Conservation (phyloP, 2,329 filamentous ascomycete species). For the Taxawa tesnikishii region DNA sequence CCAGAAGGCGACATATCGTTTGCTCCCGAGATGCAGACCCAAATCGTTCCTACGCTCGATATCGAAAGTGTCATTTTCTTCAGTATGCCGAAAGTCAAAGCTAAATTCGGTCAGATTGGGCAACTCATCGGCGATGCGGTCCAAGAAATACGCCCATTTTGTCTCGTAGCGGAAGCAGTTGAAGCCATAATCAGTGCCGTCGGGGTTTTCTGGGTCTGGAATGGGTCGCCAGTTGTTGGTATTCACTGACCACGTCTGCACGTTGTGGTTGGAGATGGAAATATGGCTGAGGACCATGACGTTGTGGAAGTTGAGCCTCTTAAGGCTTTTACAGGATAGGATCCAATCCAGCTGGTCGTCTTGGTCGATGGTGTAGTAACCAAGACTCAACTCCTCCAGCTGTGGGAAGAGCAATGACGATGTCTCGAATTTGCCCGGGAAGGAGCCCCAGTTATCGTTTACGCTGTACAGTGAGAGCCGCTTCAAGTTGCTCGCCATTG, state of each 20-base stretch:
- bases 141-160: background rate
- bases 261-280: background rate
- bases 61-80: too few species aligned
- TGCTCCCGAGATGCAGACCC: too few species aligned
- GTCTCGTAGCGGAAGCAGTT: background rate
- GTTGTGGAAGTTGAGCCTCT: slow-evolving; percentile 1
- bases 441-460: slow-evolving; percentile 3
- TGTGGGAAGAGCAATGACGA: background rate
- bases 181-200: background rate
- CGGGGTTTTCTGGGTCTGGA: background rate
- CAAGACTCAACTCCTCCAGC: slow-evolving; percentile 1
- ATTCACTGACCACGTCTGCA: slow-evolving; percentile 1
- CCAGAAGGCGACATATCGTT: too few species aligned
- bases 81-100: too few species aligned
- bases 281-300: slow-evolving; percentile 1
- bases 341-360: slow-evolving; percentile 3
- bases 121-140: slow-evolving; percentile 1
- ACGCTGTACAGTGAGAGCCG: slow-evolving; percentile 2
- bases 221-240: background rate
- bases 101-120: background rate
- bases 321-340: background rate
- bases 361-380: slow-evolving; percentile 1
- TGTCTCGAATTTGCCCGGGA: slow-evolving; percentile 1
- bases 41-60: too few species aligned
- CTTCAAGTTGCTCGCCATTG: background rate